Evolutionary conservation across 805 yeast species (phyloP).

Genomic region (Wickerhamomyces chambardii): DNA sequence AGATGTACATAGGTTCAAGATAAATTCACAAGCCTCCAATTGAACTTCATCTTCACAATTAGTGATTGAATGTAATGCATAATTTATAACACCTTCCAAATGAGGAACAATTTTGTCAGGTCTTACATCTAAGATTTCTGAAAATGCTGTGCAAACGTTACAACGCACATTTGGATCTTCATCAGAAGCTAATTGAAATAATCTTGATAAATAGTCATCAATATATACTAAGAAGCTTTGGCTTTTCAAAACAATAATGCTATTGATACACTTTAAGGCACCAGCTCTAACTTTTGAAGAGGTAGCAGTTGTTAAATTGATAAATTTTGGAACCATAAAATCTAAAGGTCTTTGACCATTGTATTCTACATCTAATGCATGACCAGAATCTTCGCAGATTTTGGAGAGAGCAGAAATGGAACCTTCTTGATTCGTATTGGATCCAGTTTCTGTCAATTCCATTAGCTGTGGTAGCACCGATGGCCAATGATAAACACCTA

Average conservation of each 20-base stretch:
- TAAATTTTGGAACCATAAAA: slow-evolving; percentile 55
- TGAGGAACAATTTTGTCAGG: slow-evolving; percentile 80
- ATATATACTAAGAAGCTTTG: slow-evolving; percentile 54
- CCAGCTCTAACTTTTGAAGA: slow-evolving; percentile 47
- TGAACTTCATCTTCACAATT: slow-evolving; percentile 65
- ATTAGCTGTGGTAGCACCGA: slow-evolving; percentile 60
- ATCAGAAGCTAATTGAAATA: slow-evolving; percentile 67
- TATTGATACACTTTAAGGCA: slow-evolving; percentile 66
- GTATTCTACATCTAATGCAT: slow-evolving; percentile 54
- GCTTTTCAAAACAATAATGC: slow-evolving; percentile 61
- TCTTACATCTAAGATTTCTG: slow-evolving; percentile 59
- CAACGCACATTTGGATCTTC: slow-evolving; percentile 50
- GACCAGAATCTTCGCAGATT: slow-evolving; percentile 83
- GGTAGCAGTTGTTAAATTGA: slow-evolving; percentile 37
- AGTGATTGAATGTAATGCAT: slow-evolving; percentile 71
- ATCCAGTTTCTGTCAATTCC: slow-evolving; percentile 43
- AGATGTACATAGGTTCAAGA: slow-evolving; percentile 64
- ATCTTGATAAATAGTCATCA: slow-evolving; percentile 53
- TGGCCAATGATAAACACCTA: slow-evolving; percentile 72
- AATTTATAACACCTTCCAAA: slow-evolving; percentile 77
- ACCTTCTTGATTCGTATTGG: slow-evolving; percentile 43
- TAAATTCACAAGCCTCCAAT: slow-evolving; percentile 88
- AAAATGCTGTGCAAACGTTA: slow-evolving; percentile 71
- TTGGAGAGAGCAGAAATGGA: slow-evolving; percentile 77
- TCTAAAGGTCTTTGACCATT: slow-evolving; percentile 61